Base-by-base conservation (phyloP, 768 basidiomycete genomes). In the Agaricus subrufescens region DNA sequence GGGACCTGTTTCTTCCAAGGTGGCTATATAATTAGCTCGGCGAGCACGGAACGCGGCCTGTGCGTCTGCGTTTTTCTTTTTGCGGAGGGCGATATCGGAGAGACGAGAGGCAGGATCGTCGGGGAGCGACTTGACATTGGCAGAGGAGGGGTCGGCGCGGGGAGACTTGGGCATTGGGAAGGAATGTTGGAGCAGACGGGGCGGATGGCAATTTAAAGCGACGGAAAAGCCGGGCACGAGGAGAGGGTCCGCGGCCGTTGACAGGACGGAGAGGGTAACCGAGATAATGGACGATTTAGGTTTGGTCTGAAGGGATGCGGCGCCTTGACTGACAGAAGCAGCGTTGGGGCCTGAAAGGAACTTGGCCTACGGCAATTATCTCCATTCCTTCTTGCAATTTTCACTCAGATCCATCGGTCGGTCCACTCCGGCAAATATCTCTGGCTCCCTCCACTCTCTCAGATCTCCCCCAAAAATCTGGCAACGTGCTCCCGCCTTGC, bases 61-160 rank as follows among this genome's bases (percentile, higher is more conserved):
- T 2, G 91, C 91, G 66, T 91, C 88, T 37, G 91, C 91, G 64
- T 93, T 93, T 75, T 93, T 93, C 77, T 89, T 90, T 75, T 90
- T 91, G 61, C 89, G 75, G 63, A 88, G 76, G 34, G 85, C 84
- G 11, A 86, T 79, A 69, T 89, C 86, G 61, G 85, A 78, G 67
- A 85, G 67, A 60, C 79, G 78, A 45, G 74, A 63, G 27, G 73
- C 63, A 58, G 67, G 58, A 37, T 72, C 69, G 54, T 75, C 69
- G 25, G 65, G 59, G 31, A 69, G 59, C 62, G 72, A 67, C 67
- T 75, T 71, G 66, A 68, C 55, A 57, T 63, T 55, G 61, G 38
- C 52, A 37, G 58, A 55, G 52, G 47, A 37, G 56, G 69, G 57
- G 52, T 67, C 62, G 38, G 73, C 68, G 44, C 49, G 69, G 60